phyloP scores from a whole-genome alignment of 2,329 filamentous ascomycete genomes.

The Aspergillus sp. region DNA sequence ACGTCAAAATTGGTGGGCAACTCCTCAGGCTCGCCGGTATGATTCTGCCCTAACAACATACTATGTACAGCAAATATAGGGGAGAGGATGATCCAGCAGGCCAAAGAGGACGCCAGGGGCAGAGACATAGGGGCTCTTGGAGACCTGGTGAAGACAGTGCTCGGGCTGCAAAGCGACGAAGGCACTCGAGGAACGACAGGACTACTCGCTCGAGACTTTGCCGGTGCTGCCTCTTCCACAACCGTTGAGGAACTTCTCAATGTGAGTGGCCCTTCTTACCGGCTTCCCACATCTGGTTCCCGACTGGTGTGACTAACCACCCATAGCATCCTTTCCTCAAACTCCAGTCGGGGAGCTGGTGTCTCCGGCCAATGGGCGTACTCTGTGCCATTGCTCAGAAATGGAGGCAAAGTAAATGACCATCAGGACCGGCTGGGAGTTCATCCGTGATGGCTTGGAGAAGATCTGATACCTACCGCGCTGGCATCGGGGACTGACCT shows the following conservation, averaged over 20 bases:
- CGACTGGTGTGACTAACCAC: not conserved
- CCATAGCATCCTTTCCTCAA: slow-evolving; percentile 9
- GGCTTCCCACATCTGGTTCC: not conserved
- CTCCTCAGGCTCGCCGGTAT: not conserved
- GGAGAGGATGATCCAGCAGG: slow-evolving; percentile 5
- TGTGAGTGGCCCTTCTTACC: no score
- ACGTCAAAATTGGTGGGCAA: slow-evolving; percentile 8
- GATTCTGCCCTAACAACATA: not conserved
- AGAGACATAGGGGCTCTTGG: slow-evolving; percentile 8
- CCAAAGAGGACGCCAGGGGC: not conserved
- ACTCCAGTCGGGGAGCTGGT: slow-evolving; percentile 8
- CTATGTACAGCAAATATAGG: slow-evolving; percentile 8
- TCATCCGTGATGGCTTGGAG: no score
- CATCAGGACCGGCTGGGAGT: no score
- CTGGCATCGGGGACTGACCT: not conserved
- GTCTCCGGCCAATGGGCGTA: slow-evolving; percentile 7
- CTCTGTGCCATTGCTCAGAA: slow-evolving; percentile 4
- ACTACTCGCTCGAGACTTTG: slow-evolving; percentile 12
- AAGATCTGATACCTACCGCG: not conserved
- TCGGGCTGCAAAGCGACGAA: slow-evolving; percentile 1
- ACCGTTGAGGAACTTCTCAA: slow-evolving; percentile 10
- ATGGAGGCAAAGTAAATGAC: not conserved
- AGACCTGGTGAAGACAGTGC: slow-evolving; percentile 2
- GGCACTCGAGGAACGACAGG: slow-evolving; percentile 6
- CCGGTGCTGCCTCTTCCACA: not conserved